phyloP scores from a whole-genome alignment of 129 eudicot species.

The Pulicaria dysenterica region DNA sequence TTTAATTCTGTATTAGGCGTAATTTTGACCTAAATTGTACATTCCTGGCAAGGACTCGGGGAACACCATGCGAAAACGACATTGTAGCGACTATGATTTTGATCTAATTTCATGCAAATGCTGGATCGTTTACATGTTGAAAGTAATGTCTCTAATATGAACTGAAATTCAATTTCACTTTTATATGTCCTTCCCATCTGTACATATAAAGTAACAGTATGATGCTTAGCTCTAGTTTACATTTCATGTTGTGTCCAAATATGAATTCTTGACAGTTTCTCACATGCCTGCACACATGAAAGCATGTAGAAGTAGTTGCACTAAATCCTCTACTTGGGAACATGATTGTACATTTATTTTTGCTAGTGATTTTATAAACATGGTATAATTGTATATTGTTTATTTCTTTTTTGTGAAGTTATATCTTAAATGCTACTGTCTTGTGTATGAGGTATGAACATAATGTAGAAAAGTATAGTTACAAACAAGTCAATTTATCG shows the following conservation, averaged over 20 bases:
- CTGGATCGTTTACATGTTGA: no score
- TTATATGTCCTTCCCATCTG: neutral
- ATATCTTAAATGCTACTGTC: constrained; percentile 25
- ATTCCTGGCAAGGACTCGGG: no score
- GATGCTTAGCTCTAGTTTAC: no score
- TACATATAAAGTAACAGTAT: neutral
- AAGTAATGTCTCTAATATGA: no score
- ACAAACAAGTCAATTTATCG: constrained; percentile 42
- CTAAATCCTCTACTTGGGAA: neutral
- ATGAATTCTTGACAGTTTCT: neutral
- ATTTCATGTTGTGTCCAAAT: constrained; percentile 2
- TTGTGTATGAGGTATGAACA: constrained; percentile 36
- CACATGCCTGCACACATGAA: neutral
- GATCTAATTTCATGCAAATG: no score
- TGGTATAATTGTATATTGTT: constrained; percentile 24
- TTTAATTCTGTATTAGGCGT: no score
- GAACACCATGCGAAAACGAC: no score
- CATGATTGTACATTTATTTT: constrained; percentile 11
- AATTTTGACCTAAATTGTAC: no score
- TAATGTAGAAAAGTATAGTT: constrained; percentile 21
- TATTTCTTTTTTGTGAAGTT: constrained; percentile 12
- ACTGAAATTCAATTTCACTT: neutral
- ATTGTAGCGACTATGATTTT: no score
- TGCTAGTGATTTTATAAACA: constrained; percentile 27
- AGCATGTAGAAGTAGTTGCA: neutral